Conservation (phyloP, 1,284 basidiomycete genomes). For the Marasmius sp. region DNA sequence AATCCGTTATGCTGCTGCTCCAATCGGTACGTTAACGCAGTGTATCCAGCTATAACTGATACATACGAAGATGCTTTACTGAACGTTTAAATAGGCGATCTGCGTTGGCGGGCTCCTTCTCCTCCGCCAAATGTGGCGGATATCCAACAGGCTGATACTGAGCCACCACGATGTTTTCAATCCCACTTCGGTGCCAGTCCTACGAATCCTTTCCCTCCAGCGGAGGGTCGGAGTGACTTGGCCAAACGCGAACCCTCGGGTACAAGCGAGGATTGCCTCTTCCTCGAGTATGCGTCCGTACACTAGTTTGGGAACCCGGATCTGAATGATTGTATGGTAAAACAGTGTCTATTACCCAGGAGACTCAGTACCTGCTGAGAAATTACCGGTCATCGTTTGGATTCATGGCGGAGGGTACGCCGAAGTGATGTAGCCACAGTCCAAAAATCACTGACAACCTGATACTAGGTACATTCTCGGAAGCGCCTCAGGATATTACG, state of each 20-base stretch:
- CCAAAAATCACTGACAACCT: neutral
- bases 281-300: constrained; percentile 16
- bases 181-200: constrained; percentile 36
- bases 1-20: constrained; percentile 17
- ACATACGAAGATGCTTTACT: neutral
- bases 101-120: constrained; percentile 10
- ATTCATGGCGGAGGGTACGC: constrained; percentile 24
- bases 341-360: constrained; percentile 14
- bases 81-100: neutral
- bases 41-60: neutral
- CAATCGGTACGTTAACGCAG: constrained; percentile 9
- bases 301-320: neutral
- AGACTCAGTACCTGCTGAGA: neutral
- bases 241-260: neutral
- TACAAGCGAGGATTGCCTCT: constrained; percentile 19
- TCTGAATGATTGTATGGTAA: neutral
- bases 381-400: constrained; percentile 20
- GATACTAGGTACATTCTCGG: neutral
- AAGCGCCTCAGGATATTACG: constrained; percentile 3
- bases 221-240: neutral
- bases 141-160: constrained; percentile 20
- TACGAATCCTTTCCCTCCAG: constrained; percentile 21
- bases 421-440: neutral
- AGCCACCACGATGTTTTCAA: constrained; percentile 39
- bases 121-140: constrained; percentile 5